Evolutionary conservation across 306 rosid genomes (phyloP).

Genomic region (Oxytropis ochrocephala): DNA sequence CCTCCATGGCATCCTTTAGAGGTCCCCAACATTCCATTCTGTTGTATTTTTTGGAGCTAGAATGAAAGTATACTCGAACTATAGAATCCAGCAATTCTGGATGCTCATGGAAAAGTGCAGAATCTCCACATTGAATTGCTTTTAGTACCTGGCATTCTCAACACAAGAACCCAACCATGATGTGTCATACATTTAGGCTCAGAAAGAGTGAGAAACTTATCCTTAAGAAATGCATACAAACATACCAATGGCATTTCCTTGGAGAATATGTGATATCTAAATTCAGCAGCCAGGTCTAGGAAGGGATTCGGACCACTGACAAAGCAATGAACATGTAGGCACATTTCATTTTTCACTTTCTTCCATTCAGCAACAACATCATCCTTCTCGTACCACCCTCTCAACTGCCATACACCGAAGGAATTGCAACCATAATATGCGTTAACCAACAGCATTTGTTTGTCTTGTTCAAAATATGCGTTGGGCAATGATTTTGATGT

Average conservation of each 20-base stretch:
- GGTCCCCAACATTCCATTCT: constrained; percentile 92
- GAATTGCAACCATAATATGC: not conserved
- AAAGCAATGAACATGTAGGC: constrained; percentile 88
- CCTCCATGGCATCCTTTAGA: constrained; percentile 77
- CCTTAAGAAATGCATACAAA: constrained; percentile 18
- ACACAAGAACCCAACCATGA: not conserved
- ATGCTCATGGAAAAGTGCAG: constrained; percentile 56
- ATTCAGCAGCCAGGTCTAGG: constrained; percentile 69
- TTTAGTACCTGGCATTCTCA: constrained; percentile 56
- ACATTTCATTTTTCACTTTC: constrained; percentile 81
- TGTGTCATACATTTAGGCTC: not conserved
- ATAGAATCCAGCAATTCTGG: constrained; percentile 65
- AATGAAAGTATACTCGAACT: constrained; percentile 86
- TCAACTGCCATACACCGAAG: constrained; percentile 45
- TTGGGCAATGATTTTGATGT: not conserved
- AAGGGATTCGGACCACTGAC: constrained; percentile 86
- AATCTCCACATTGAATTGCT: constrained; percentile 79
- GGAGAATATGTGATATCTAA: constrained; percentile 93
- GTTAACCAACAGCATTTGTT: not conserved
- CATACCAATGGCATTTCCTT: constrained; percentile 94
- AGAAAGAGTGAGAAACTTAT: not conserved
- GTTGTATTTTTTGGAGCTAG: constrained; percentile 68
- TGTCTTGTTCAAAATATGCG: not conserved
- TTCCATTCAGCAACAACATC: constrained; percentile 99
- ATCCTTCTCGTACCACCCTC: constrained; percentile 91